These are phyloP conservation scores for Chiua virens DNA, from an alignment of 768 basidiomycete genomes.

Conservation along the genomic window DNA sequence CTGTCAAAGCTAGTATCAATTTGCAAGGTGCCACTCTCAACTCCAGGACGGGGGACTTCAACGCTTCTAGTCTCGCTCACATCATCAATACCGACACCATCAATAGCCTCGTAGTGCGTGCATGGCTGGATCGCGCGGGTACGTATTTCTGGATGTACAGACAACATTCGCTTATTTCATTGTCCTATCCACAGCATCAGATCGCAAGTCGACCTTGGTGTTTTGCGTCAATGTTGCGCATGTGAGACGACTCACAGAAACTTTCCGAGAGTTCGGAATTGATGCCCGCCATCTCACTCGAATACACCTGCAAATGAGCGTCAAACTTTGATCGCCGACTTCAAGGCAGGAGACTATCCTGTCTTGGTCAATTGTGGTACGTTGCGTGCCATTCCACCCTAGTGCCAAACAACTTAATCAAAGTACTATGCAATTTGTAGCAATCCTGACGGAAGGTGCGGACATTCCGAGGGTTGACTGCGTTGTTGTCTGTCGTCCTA, in stretches of 20 bases:
- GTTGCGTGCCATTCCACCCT: slow-evolving; percentile 18
- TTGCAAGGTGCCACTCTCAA: slow-evolving; percentile 67
- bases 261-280: slow-evolving; percentile 72
- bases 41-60: slow-evolving; percentile 76
- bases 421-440: slow-evolving; percentile 28
- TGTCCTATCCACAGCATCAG: slow-evolving; percentile 33
- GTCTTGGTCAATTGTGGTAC: slow-evolving; percentile 88
- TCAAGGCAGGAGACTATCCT: slow-evolving; percentile 73
- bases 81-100: slow-evolving; percentile 80
- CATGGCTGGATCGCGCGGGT: slow-evolving; percentile 89
- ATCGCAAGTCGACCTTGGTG: slow-evolving; percentile 84
- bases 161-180: slow-evolving; percentile 4
- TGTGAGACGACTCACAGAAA: slow-evolving; percentile 67
- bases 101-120: slow-evolving; percentile 74
- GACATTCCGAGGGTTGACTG: slow-evolving; percentile 97
- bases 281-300: slow-evolving; percentile 79
- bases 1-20: slow-evolving; percentile 73
- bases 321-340: slow-evolving; percentile 59
- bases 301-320: slow-evolving; percentile 66
- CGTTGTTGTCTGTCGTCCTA: slow-evolving; percentile 83
- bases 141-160: slow-evolving; percentile 21
- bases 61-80: slow-evolving; percentile 70
- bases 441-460: slow-evolving; percentile 89
- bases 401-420: background rate
- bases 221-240: slow-evolving; percentile 89